Evolutionary conservation across 1,284 basidiomycete species (phyloP).

Genomic region (Phellopilus nigrolimitatus): DNA sequence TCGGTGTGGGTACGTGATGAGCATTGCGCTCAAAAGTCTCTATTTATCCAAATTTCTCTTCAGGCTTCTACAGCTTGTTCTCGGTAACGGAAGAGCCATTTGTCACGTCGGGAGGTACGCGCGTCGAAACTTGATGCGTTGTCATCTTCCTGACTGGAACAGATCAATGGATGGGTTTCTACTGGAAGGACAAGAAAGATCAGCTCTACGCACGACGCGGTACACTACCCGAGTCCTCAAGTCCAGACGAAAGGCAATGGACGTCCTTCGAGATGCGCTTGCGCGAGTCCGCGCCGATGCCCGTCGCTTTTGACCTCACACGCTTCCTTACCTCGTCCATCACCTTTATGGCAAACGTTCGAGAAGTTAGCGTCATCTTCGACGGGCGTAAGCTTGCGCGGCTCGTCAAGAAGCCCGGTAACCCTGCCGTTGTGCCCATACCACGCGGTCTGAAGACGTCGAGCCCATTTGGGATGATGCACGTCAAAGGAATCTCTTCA

Average conservation of each 20-base stretch:
- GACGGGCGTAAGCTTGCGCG: conserved; percentile 76
- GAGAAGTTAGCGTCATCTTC: conserved; percentile 73
- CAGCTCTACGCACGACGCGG: conserved; percentile 79
- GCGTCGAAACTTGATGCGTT: neutral
- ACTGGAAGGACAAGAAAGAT: conserved; percentile 73
- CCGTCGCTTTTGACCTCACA: conserved; percentile 80
- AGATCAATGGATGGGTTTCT: conserved; percentile 94
- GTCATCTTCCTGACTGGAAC: neutral
- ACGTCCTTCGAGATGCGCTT: conserved; percentile 91
- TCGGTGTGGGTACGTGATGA: conserved; percentile 66
- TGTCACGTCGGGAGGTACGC: conserved; percentile 79
- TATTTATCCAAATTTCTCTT: neutral
- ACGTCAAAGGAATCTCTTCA: conserved; percentile 56
- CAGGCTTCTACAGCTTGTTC: conserved; percentile 78
- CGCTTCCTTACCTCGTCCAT: conserved; percentile 91
- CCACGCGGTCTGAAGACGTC: conserved; percentile 47
- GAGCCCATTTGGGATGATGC: conserved; percentile 59
- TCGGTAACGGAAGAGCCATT: conserved; percentile 91
- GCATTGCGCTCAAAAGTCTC: neutral
- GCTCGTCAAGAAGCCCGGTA: conserved; percentile 66
- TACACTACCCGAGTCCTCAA: conserved; percentile 43
- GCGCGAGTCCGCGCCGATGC: conserved; percentile 80
- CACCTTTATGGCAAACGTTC: conserved; percentile 87
- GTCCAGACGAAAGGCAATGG: conserved; percentile 51
- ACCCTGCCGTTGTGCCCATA: conserved; percentile 47